These are phyloP conservation scores for Aspergillus avenaceus DNA, from an alignment of 495 filamentous ascomycete species.

Conservation along the genomic window DNA sequence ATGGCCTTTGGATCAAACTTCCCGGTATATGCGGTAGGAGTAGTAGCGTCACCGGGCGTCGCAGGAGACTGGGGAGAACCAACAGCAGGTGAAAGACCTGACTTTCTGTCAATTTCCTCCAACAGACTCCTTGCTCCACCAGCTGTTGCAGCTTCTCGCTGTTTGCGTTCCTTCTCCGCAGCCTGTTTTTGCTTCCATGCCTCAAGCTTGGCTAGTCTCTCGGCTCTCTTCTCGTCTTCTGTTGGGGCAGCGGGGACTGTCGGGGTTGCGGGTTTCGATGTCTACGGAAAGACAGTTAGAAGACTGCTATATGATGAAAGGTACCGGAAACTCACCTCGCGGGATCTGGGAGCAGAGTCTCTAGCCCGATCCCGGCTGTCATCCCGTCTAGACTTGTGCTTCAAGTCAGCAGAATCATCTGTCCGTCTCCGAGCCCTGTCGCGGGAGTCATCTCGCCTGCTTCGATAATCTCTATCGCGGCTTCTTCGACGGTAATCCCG, in stretches of 20 bases:
- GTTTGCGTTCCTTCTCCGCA: conserved; percentile 72
- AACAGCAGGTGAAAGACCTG: conserved; percentile 48
- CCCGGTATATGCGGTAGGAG: conserved; percentile 59
- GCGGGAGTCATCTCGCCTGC: conserved; percentile 76
- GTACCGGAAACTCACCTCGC: conserved; percentile 45
- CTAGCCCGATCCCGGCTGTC: conserved; percentile 56
- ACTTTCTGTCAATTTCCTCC: conserved; percentile 72
- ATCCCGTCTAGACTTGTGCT: conserved; percentile 64
- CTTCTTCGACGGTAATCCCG: conserved; percentile 62
- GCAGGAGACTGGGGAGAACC: conserved; percentile 57
- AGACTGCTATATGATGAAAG: not conserved
- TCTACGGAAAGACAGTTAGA: conserved; percentile 19
- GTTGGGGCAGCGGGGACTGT: conserved; percentile 52
- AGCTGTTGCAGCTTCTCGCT: conserved; percentile 59
- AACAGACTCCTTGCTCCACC: conserved; percentile 63
- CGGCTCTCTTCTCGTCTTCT: conserved; percentile 80
- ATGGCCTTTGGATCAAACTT: conserved; percentile 91
- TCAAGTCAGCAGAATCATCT: conserved; percentile 75
- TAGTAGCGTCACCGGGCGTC: conserved; percentile 30
- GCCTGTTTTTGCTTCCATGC: conserved; percentile 89
- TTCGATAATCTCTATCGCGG: conserved; percentile 69
- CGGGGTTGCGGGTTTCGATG: conserved; percentile 44
- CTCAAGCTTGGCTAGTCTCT: conserved; percentile 77
- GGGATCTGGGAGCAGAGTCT: conserved; percentile 39
- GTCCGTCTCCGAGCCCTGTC: conserved; percentile 64